Conservation (phyloP, 176 grass and related monocot species). For the maize (Zea mays) region DNA sequence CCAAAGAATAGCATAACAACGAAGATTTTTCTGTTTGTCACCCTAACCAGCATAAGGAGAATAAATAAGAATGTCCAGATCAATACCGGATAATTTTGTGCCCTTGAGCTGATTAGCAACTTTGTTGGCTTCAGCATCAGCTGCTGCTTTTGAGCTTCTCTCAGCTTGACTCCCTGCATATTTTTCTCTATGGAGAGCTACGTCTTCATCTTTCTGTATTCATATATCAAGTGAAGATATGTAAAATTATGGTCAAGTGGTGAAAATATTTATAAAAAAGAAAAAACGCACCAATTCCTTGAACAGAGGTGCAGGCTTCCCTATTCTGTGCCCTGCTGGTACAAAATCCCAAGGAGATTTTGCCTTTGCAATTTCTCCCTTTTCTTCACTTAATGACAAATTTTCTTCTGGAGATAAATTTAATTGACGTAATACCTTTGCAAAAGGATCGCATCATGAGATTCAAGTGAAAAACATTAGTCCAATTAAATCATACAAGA, state of each 20-base stretch:
- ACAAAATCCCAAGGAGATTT: conserved; percentile 84
- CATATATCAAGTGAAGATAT: conserved; percentile 28
- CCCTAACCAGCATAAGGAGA: background rate
- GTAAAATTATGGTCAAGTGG: conserved; percentile 10
- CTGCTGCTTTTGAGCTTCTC: conserved; percentile 68
- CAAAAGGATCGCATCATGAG: conserved; percentile 10
- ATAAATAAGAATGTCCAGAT: conserved; percentile 5
- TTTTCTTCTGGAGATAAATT: conserved; percentile 60
- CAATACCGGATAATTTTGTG: conserved; percentile 73
- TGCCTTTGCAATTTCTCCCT: conserved; percentile 62
- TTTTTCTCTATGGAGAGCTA: conserved; percentile 58
- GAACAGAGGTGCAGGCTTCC: conserved; percentile 78
- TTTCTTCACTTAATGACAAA: conserved; percentile 76
- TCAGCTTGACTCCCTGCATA: conserved; percentile 91
- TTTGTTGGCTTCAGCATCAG: conserved; percentile 65
- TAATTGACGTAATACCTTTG: conserved; percentile 70
- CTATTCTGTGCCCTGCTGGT: conserved; percentile 77
- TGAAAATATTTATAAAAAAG: background rate
- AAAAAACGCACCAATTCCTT: conserved; percentile 71
- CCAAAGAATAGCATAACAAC: background rate
- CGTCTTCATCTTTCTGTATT: conserved; percentile 80
- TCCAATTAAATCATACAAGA: conserved; percentile 5
- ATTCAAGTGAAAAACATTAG: background rate
- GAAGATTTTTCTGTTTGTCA: background rate
- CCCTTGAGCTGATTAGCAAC: conserved; percentile 69